phyloP scores from a whole-genome alignment of 2,329 filamentous ascomycete species.

The Exophiala xenobiotica region DNA sequence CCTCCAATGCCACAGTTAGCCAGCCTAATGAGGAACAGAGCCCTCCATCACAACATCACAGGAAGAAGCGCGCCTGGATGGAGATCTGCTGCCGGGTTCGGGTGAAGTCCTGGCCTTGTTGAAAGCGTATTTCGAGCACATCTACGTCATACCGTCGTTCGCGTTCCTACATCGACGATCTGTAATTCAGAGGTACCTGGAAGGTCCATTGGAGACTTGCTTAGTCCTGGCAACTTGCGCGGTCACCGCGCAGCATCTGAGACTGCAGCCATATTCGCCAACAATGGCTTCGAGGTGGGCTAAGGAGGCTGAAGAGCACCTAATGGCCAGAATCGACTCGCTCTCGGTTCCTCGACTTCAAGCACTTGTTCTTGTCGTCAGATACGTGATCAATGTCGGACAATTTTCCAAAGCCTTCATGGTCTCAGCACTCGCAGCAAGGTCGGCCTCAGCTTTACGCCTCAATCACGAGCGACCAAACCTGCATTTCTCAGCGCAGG shows the following conservation, averaged over 20 bases:
- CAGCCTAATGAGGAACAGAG: no score
- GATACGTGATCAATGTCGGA: conserved; percentile 16
- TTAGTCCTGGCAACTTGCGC: conserved; percentile 22
- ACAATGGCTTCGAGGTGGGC: conserved; percentile 15
- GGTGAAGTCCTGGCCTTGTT: no score
- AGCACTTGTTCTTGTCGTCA: conserved; percentile 20
- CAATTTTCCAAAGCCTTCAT: conserved; percentile 24
- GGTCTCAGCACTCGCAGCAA: conserved; percentile 18
- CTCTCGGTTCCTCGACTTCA: conserved; percentile 23
- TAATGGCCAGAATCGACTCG: conserved; percentile 15
- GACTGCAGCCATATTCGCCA: conserved; percentile 13
- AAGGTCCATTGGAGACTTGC: conserved; percentile 18
- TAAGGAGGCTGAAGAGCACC: conserved; percentile 14
- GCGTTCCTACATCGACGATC: conserved; percentile 34
- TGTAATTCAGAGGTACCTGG: conserved; percentile 29
- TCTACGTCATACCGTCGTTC: conserved; percentile 22
- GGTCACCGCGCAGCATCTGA: conserved; percentile 16
- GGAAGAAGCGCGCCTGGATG: no score
- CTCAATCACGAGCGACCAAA: conserved; percentile 52
- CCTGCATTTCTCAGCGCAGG: conserved; percentile 43
- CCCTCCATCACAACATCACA: no score
- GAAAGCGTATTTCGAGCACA: no score
- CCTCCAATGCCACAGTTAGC: background rate
- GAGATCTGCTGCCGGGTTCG: background rate
- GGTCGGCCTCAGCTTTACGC: conserved; percentile 50